Evolutionary conservation across 345 rosid genomes (phyloP).

Genomic region (Odontarrhena argentea): DNA sequence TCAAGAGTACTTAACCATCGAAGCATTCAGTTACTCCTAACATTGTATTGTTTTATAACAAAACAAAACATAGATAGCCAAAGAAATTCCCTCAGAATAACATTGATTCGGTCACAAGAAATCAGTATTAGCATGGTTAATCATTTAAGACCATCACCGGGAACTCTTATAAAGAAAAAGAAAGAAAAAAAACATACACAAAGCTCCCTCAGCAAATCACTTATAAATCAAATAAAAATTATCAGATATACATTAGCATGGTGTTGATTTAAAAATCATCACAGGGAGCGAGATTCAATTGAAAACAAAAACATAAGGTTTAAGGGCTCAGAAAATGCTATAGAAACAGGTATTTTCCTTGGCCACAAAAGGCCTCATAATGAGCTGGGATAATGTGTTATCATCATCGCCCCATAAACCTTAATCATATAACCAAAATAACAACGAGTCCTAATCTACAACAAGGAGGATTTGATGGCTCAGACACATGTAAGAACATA

Average conservation of each 20-base stretch:
- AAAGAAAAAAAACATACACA: not conserved
- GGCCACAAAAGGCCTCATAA: constrained; percentile 55
- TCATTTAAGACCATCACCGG: no score
- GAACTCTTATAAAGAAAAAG: not conserved
- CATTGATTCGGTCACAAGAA: not conserved
- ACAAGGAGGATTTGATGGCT: not conserved
- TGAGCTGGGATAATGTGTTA: constrained; percentile 60
- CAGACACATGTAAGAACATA: constrained; percentile 42
- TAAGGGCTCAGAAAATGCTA: constrained; percentile 45
- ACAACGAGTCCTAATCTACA: no score
- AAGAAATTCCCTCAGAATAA: not conserved
- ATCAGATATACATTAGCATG: constrained; percentile 48
- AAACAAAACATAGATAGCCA: no score
- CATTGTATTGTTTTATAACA: no score
- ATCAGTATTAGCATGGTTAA: not conserved
- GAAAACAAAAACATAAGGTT: not conserved
- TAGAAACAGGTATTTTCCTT: constrained; percentile 44
- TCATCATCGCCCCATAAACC: constrained; percentile 46
- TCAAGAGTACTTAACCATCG: no score
- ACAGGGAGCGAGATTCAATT: constrained; percentile 18
- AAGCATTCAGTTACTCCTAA: no score
- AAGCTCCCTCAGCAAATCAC: constrained; percentile 40
- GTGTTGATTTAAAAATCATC: constrained; percentile 32
- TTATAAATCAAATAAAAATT: constrained; percentile 14
- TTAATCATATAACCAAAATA: not conserved